Base-by-base conservation (phyloP, 2,329 filamentous ascomycete genomes). In the Penicillium sp. region DNA sequence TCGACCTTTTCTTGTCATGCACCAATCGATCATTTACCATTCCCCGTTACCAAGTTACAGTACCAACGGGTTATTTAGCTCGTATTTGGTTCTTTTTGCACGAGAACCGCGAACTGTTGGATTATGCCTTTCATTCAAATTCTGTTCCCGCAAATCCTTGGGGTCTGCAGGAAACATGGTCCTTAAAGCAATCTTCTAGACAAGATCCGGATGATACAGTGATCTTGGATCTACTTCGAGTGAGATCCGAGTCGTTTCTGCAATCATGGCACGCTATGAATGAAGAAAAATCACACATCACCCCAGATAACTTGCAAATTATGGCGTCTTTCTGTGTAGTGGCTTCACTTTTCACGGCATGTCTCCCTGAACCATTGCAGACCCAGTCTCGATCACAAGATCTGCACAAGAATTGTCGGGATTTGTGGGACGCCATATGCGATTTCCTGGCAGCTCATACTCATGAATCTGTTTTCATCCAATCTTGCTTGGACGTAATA, bases 1-100 rank as follows among this genome's bases (percentile, higher is more conserved):
- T 89, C 35, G 84, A 84, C 59, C 74, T 96, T 4, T 69, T 96
- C n/a, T 77, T 84, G 56, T 80, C 82, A 14, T 90, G 89, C 63
- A 85, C 88, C 35, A 89, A 89, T 56, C 73, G 78, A 36, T 54
- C 70, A 4, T 68, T 71, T 29, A 57, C 65, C 38, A 36, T 61
- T 19, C 57, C 68, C 9, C 53, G 53, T 19, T 35, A 53, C 35
- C 61, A 57, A 30, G 61, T 61, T 47, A 58, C 59, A 47, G 71
- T 68, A 6, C 62, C 67, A 19, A 56, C 62, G 9, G 66, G 71
- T 10, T 53, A 61, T 9, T 62, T 76, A 42, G 63, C 64, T 4
- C 70, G 59, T 60, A 70, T 74, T 18, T 80, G 76, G 71, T 64
- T 76, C 13, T 71, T 71, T 50, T 70, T 72, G 38, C 59, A 67